These are phyloP conservation scores for Discostella stelligera DNA, from an alignment of 352 stramenopile genomes.

Conservation along the genomic window DNA sequence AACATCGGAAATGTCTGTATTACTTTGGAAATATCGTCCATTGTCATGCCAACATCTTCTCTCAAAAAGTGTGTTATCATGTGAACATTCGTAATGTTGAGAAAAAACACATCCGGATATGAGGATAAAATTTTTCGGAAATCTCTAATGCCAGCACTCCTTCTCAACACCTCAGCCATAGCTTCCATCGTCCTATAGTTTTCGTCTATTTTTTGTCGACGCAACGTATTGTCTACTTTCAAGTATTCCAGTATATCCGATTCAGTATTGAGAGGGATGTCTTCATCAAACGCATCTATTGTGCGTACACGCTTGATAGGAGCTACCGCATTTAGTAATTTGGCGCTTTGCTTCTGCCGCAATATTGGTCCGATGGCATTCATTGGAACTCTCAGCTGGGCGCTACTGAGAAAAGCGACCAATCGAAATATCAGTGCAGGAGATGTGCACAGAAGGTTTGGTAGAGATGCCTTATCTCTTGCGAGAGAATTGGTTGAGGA, in stretches of 20 bases:
- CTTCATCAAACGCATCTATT: constrained; percentile 10
- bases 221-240: constrained; percentile 30
- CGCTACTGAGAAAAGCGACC: constrained; percentile 63
- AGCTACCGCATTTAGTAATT: constrained; percentile 62
- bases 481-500: constrained; percentile 56
- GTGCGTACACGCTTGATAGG: constrained; percentile 34
- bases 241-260: constrained; percentile 28
- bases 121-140: constrained; percentile 62
- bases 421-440: constrained; percentile 66
- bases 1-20: constrained; percentile 62
- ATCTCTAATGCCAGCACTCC: constrained; percentile 58
- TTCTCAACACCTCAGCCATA: constrained; percentile 44
- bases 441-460: constrained; percentile 55
- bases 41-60: constrained; percentile 37
- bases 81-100: constrained; percentile 61
- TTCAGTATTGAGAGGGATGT: constrained; percentile 2
- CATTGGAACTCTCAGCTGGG: constrained; percentile 54
- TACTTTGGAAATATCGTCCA: constrained; percentile 59
- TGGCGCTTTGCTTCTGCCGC: constrained; percentile 32
- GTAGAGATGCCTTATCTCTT: constrained; percentile 61
- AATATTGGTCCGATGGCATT: constrained; percentile 63
- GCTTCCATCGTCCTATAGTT: constrained; percentile 59
- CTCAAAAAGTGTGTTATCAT: constrained; percentile 48
- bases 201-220: constrained; percentile 46
- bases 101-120: constrained; percentile 57